These are phyloP conservation scores for Phaeosphaeria sp. DNA, from an alignment of 2,329 filamentous ascomycete genomes.

Conservation along the genomic window DNA sequence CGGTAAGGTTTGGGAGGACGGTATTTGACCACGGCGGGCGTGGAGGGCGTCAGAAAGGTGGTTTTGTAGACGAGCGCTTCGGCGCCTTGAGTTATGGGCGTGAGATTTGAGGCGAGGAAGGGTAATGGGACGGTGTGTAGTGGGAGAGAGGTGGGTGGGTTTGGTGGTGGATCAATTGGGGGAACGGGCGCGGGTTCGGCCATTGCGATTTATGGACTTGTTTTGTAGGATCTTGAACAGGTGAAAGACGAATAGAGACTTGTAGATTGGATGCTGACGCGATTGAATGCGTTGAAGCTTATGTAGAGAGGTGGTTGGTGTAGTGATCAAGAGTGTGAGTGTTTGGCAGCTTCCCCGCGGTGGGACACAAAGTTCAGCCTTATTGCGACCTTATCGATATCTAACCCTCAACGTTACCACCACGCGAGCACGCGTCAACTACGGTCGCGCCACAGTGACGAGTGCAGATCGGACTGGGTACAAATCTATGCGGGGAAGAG, in stretches of 20 bases:
- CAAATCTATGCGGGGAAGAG: not conserved
- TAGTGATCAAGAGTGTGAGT: not conserved
- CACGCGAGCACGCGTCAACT: conserved; percentile 20
- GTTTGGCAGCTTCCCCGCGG: conserved; percentile 15
- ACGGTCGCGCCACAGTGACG: conserved; percentile 6
- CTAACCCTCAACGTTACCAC: conserved; percentile 16
- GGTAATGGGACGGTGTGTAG: conserved; percentile 36
- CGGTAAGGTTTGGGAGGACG: conserved; percentile 90
- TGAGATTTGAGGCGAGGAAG: conserved; percentile 63
- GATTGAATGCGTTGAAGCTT: not conserved
- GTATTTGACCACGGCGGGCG: conserved; percentile 84
- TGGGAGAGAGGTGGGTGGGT: conserved; percentile 26
- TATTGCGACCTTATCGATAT: conserved; percentile 19
- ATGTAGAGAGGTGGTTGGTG: not conserved
- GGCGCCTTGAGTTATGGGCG: conserved; percentile 88
- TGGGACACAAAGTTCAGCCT: conserved; percentile 12
- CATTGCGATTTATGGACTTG: too few species aligned
- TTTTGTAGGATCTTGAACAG: conserved; percentile 1
- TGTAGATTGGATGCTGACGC: not conserved
- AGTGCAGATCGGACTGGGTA: not conserved
- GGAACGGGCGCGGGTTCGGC: conserved; percentile 24
- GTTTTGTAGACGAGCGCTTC: conserved; percentile 94
- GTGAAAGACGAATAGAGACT: too few species aligned
- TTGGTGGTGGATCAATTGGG: conserved; percentile 25
- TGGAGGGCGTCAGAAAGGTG: conserved; percentile 72